Percentiles rank a stretch among this genome's conserved stretches.
Conservation (phyloP, 2,329 filamentous ascomycete genomes). For the Lecanosticta acicola region DNA sequence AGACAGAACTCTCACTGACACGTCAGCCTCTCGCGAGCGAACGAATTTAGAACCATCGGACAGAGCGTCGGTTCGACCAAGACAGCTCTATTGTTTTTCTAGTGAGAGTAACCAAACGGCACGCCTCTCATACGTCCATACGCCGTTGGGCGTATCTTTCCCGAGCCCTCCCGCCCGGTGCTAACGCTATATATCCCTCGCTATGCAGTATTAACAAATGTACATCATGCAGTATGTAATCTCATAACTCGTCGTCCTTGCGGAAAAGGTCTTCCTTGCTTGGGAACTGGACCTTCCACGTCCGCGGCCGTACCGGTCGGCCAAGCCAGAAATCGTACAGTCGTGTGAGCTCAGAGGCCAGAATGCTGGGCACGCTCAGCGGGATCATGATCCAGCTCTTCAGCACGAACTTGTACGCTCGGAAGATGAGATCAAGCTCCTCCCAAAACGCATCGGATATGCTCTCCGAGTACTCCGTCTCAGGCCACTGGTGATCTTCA, state of each 20-base stretch:
- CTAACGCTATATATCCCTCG: slow-evolving; percentile 4
- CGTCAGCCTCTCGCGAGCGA: too few species aligned
- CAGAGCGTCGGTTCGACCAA: too few species aligned
- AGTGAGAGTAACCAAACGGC: too few species aligned
- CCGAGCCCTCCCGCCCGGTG: background rate
- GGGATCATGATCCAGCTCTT: slow-evolving; percentile 56
- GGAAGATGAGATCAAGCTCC: slow-evolving; percentile 60
- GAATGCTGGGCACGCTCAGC: slow-evolving; percentile 39
- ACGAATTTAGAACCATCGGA: too few species aligned
- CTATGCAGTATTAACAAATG: slow-evolving; percentile 3
- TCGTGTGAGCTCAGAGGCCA: slow-evolving; percentile 49
- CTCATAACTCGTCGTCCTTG: slow-evolving; percentile 27
- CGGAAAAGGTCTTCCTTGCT: slow-evolving; percentile 26
- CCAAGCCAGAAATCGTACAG: slow-evolving; percentile 60
- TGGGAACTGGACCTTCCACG: slow-evolving; percentile 51
- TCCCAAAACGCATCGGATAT: slow-evolving; percentile 54
- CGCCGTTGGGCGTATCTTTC: background rate
- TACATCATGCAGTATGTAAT: background rate
- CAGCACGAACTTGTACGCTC: slow-evolving; percentile 61
- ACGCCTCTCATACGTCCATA: too few species aligned
- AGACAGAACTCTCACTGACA: too few species aligned
- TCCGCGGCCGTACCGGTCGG: slow-evolving; percentile 51
- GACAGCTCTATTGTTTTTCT: too few species aligned
- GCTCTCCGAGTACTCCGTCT: slow-evolving; percentile 36
- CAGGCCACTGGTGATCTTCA: slow-evolving; percentile 14